These are phyloP conservation scores for Termitomyces sp. DNA, from an alignment of 768 basidiomycete genomes.

Conservation along the genomic window DNA sequence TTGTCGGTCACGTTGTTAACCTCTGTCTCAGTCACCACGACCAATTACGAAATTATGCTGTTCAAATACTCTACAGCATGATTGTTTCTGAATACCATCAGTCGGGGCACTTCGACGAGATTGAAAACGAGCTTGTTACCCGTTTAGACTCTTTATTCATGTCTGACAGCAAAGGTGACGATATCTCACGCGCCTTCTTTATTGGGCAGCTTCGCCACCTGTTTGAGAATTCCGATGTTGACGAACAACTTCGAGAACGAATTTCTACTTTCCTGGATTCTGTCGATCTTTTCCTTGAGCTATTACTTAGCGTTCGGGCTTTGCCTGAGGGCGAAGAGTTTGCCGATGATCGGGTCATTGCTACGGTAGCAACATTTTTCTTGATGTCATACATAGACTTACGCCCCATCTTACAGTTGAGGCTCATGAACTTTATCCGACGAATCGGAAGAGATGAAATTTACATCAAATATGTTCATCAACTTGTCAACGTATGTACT, in stretches of 20 bases:
- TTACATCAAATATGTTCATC: slow-evolving; percentile 94
- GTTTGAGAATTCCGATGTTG: slow-evolving; percentile 82
- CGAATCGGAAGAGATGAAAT: slow-evolving; percentile 90
- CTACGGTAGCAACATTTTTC: slow-evolving; percentile 51
- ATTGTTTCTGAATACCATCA: slow-evolving; percentile 89
- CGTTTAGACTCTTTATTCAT: slow-evolving; percentile 90
- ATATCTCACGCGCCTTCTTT: slow-evolving; percentile 90
- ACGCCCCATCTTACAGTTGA: slow-evolving; percentile 42
- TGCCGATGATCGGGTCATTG: slow-evolving; percentile 91
- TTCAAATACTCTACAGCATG: slow-evolving; percentile 93
- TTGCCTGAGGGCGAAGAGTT: slow-evolving; percentile 92
- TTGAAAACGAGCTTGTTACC: slow-evolving; percentile 90
- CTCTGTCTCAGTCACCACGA: slow-evolving; percentile 95
- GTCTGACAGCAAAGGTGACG: slow-evolving; percentile 87
- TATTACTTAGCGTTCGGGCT: slow-evolving; percentile 81
- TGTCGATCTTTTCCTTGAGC: slow-evolving; percentile 88
- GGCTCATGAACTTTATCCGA: slow-evolving; percentile 91
- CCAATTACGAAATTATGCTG: slow-evolving; percentile 82
- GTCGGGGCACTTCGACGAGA: slow-evolving; percentile 78
- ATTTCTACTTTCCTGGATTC: slow-evolving; percentile 83
- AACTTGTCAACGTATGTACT: slow-evolving; percentile 75
- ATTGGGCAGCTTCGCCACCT: slow-evolving; percentile 83
- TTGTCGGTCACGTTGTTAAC: slow-evolving; percentile 88
- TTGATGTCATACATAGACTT: background rate
- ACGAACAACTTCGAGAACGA: slow-evolving; percentile 70